phyloP scores from a whole-genome alignment of 495 filamentous ascomycete species.

The Penicillium pulvis region DNA sequence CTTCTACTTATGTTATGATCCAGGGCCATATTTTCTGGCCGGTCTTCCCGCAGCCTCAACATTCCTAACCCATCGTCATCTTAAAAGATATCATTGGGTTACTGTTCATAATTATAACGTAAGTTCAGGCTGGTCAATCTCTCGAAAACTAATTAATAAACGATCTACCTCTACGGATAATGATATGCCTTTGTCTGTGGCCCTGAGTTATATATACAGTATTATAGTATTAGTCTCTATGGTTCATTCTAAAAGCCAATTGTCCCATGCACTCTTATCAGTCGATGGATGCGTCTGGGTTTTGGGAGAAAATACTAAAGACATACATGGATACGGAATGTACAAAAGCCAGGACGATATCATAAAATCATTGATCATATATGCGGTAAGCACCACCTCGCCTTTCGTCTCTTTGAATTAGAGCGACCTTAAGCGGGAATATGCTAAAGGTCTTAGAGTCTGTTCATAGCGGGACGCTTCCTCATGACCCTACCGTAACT shows the following conservation, averaged over 20 bases:
- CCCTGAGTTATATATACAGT: constrained; percentile 18
- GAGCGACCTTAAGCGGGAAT: constrained; percentile 14
- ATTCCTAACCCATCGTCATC: constrained; percentile 13
- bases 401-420: constrained; percentile 17
- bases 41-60: constrained; percentile 16
- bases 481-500: too few species aligned
- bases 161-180: background rate
- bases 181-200: background rate
- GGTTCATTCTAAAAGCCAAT: constrained; percentile 22
- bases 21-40: constrained; percentile 17
- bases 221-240: constrained; percentile 17
- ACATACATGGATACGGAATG: too few species aligned
- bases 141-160: too few species aligned
- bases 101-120: background rate
- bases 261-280: constrained; percentile 22
- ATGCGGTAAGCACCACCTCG: constrained; percentile 13
- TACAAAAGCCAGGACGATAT: too few species aligned
- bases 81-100: constrained; percentile 8
- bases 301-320: constrained; percentile 14
- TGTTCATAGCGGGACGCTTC: constrained; percentile 12
- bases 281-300: constrained; percentile 22
- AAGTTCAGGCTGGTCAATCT: too few species aligned
- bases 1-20: constrained; percentile 7
- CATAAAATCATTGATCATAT: too few species aligned
- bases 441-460: constrained; percentile 10